Percentiles rank a stretch among this genome's conserved stretches.
These are phyloP conservation scores for Leccinellum rugosiceps DNA, from an alignment of 768 basidiomycete genomes.

Conservation along the genomic window DNA sequence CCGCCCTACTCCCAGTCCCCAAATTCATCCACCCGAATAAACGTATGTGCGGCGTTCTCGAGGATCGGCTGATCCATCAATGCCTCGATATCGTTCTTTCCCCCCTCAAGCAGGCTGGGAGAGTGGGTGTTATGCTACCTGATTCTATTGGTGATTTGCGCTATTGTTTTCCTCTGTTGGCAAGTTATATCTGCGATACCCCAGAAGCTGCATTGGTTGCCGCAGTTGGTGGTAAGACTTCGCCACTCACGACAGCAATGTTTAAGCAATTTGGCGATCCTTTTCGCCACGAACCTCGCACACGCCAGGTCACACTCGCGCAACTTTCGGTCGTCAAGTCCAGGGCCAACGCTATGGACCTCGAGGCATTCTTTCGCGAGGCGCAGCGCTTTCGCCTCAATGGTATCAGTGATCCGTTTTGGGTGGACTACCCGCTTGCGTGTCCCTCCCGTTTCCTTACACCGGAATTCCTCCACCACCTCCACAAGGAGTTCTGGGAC, in stretches of 20 bases:
- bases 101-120: neutral
- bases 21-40: neutral
- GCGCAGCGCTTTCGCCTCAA: neutral
- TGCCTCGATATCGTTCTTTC: neutral
- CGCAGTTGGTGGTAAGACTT: neutral
- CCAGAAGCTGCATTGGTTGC: neutral
- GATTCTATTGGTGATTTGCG: neutral
- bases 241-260: neutral
- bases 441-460: neutral
- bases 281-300: neutral
- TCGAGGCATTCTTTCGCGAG: neutral
- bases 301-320: neutral
- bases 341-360: neutral
- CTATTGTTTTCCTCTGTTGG: neutral
- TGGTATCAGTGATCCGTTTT: neutral
- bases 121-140: neutral
- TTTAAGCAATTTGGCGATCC: neutral
- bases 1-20: neutral
- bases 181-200: neutral
- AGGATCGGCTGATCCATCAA: neutral
- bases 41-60: neutral
- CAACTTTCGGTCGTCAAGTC: neutral
- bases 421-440: neutral
- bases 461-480: neutral
- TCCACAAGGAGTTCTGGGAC: neutral